Percentiles rank a stretch among this genome's conserved stretches.
phyloP scores from a whole-genome alignment of 371 early-diverging fungal species.

The Chytridiales sp. region DNA sequence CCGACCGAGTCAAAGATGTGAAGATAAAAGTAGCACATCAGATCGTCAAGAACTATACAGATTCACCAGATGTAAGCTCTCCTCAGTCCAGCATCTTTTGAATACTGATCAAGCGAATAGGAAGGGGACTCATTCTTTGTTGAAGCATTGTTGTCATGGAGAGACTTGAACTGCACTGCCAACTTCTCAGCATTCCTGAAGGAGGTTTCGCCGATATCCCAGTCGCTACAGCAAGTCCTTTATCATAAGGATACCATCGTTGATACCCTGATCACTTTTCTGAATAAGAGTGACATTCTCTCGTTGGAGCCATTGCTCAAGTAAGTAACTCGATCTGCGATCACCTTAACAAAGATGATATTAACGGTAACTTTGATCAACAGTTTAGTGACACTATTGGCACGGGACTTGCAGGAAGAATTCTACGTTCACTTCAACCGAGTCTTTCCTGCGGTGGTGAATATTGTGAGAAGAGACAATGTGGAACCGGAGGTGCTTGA shows the following conservation, averaged over 20 bases:
- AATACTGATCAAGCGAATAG: conserved; percentile 16
- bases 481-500: conserved; percentile 76
- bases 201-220: conserved; percentile 63
- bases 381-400: conserved; percentile 76
- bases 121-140: conserved; percentile 79
- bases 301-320: conserved; percentile 76
- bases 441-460: conserved; percentile 60
- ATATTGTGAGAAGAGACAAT: conserved; percentile 62
- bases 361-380: conserved; percentile 9
- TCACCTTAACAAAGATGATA: background rate
- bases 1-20: conserved; percentile 70
- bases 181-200: conserved; percentile 69
- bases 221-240: conserved; percentile 80
- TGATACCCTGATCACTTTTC: conserved; percentile 60
- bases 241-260: conserved; percentile 84
- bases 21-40: conserved; percentile 74
- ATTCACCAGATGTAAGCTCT: background rate
- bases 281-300: conserved; percentile 59
- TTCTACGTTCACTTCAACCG: conserved; percentile 76
- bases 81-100: background rate
- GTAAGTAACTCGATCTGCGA: conserved; percentile 44
- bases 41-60: conserved; percentile 58
- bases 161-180: conserved; percentile 82
- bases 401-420: conserved; percentile 89
- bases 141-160: conserved; percentile 74